A percentile compares a stretch with the other conserved stretches of the same genome.
These are phyloP conservation scores for Serpula lacrymans DNA, from an alignment of 768 basidiomycete genomes.

Conservation along the genomic window DNA sequence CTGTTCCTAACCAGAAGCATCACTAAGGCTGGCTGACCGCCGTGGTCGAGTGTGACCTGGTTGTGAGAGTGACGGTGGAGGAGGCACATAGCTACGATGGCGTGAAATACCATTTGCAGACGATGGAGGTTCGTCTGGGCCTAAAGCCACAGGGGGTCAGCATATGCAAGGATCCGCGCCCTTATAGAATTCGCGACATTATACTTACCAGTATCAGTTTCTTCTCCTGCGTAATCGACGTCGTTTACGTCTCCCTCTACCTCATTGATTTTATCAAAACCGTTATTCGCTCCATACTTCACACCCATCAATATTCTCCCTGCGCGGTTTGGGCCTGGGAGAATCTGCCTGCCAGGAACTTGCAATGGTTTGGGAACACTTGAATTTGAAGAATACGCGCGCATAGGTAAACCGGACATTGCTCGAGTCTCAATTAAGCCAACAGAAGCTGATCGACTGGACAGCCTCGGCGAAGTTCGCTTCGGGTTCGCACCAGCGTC, in stretches of 20 bases:
- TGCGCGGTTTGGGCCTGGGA: conserved; percentile 43
- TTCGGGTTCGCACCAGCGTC: conserved; percentile 18
- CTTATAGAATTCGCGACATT: too few relatives aligned
- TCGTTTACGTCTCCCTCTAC: conserved; percentile 40
- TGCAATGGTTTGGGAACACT: conserved; percentile 38
- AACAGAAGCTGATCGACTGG: conserved; percentile 29
- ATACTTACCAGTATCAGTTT: conserved; percentile 39
- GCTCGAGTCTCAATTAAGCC: conserved; percentile 33
- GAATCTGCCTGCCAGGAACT: conserved; percentile 38
- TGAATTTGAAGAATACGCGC: conserved; percentile 33
- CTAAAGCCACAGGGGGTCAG: conserved; percentile 26
- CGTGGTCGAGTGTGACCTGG: conserved; percentile 55
- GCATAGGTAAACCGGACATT: conserved; percentile 29
- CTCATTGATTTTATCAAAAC: conserved; percentile 49
- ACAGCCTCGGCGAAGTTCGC: conserved; percentile 24
- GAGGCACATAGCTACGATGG: conserved; percentile 23
- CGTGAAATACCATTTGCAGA: conserved; percentile 20
- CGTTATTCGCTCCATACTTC: conserved; percentile 26
- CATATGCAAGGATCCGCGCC: conserved; percentile 16
- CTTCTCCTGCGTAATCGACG: conserved; percentile 28
- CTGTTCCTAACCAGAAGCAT: conserved; percentile 34
- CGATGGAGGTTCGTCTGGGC: conserved; percentile 27
- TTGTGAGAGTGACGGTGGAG: conserved; percentile 17
- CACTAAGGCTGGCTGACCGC: conserved; percentile 76
- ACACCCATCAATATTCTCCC: conserved; percentile 46